Evolutionary conservation across 768 basidiomycete species (phyloP).

Genomic region (Serendipita sp.): DNA sequence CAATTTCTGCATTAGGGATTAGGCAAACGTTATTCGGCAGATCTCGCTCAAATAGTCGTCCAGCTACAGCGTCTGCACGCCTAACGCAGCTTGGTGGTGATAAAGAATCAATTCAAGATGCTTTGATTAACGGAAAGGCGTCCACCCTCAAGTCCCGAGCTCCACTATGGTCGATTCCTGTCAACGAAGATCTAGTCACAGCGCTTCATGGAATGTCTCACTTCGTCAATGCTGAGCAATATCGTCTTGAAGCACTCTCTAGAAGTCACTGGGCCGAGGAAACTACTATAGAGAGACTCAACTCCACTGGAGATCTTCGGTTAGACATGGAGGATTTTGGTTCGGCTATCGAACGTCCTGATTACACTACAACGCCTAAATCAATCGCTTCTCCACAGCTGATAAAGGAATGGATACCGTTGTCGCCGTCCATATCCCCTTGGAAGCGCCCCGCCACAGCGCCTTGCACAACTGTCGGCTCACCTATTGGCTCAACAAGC

Average conservation of each 20-base stretch:
- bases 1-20: background rate
- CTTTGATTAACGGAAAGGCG: too few species aligned
- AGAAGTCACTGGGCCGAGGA: background rate
- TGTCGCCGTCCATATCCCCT: too few species aligned
- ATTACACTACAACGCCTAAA: background rate
- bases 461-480: too few species aligned
- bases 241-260: background rate
- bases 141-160: background rate
- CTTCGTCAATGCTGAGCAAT: background rate
- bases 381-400: background rate
- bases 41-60: background rate
- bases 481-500: too few species aligned
- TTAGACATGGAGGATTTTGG: too few species aligned
- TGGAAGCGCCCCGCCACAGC: too few species aligned
- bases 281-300: background rate
- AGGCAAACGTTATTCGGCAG: background rate
- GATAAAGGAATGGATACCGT: too few species aligned
- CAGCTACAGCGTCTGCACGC: background rate
- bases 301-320: background rate
- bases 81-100: too few species aligned
- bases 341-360: background rate
- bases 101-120: too few species aligned
- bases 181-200: background rate
- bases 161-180: background rate
- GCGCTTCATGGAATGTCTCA: background rate